These are phyloP conservation scores for Solanum ahanhuiri DNA, from an alignment of 257 asterid genomes.

Conservation along the genomic window DNA sequence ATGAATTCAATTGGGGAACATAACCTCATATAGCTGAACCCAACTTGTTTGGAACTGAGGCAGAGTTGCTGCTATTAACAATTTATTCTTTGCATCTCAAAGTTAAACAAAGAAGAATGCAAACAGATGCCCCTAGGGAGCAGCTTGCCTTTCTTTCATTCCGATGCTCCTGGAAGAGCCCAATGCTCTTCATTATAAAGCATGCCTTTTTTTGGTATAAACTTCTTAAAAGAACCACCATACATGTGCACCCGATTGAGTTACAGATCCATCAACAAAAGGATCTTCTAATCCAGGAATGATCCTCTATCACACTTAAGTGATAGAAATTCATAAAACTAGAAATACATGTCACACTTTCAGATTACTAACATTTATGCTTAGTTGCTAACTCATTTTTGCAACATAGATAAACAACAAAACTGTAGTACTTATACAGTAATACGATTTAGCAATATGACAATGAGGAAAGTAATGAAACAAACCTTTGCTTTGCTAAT, in stretches of 20 bases:
- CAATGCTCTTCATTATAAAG: not conserved
- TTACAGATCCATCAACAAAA: not conserved
- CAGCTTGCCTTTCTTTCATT: not conserved
- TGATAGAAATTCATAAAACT: not conserved
- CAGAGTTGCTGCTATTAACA: not conserved
- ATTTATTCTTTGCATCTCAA: not conserved
- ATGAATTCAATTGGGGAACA: not conserved
- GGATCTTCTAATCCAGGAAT: not conserved
- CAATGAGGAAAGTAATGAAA: not conserved
- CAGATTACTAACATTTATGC: not conserved
- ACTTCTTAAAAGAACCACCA: not conserved
- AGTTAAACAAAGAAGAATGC: not conserved
- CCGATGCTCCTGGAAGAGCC: not conserved
- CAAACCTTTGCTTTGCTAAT: slow-evolving; percentile 73
- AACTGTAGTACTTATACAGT: not conserved
- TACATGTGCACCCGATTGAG: not conserved
- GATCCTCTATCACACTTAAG: not conserved
- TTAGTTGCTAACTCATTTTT: not conserved
- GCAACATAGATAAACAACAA: not conserved
- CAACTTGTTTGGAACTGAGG: not conserved
- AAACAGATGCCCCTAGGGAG: not conserved
- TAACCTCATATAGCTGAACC: not conserved
- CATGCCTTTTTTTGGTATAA: not conserved
- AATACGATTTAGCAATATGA: not conserved
- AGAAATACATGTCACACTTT: not conserved